These are phyloP conservation scores for Inosperma sp. DNA, from an alignment of 768 basidiomycete species.

Conservation along the genomic window DNA sequence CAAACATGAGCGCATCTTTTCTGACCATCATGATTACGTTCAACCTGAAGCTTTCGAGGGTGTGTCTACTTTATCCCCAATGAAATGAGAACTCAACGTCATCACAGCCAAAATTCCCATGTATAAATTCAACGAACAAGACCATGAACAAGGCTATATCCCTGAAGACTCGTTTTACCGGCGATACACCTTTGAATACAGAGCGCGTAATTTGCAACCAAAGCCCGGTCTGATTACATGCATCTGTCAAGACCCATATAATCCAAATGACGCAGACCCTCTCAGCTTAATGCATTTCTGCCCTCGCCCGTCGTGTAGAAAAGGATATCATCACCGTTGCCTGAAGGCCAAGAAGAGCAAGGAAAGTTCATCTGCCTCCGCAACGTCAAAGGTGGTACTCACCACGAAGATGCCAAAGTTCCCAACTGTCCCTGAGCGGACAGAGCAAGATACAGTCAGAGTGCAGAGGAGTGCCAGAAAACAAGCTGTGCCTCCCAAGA, in stretches of 20 bases:
- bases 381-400: background rate
- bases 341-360: slow-evolving; percentile 29
- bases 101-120: slow-evolving; percentile 34
- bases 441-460: background rate
- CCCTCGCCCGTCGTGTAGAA: slow-evolving; percentile 45
- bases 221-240: slow-evolving; percentile 38
- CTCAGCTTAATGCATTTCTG: slow-evolving; percentile 50
- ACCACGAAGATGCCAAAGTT: slow-evolving; percentile 4
- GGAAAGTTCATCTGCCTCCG: slow-evolving; percentile 12
- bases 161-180: slow-evolving; percentile 39
- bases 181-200: slow-evolving; percentile 42
- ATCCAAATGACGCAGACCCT: slow-evolving; percentile 32
- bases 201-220: slow-evolving; percentile 34
- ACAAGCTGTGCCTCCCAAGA: slow-evolving; percentile 12
- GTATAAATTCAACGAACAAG: slow-evolving; percentile 34
- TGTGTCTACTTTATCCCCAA: slow-evolving; percentile 19
- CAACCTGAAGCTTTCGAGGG: slow-evolving; percentile 44
- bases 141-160: slow-evolving; percentile 38
- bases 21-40: slow-evolving; percentile 47
- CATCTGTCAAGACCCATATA: slow-evolving; percentile 44
- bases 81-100: background rate
- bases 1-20: slow-evolving; percentile 45
- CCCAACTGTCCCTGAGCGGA: background rate
- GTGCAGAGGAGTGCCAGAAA: slow-evolving; percentile 11
- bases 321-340: slow-evolving; percentile 47